phyloP scores from a whole-genome alignment of 2,329 filamentous ascomycete genomes.

The Beauveria bassiana region DNA sequence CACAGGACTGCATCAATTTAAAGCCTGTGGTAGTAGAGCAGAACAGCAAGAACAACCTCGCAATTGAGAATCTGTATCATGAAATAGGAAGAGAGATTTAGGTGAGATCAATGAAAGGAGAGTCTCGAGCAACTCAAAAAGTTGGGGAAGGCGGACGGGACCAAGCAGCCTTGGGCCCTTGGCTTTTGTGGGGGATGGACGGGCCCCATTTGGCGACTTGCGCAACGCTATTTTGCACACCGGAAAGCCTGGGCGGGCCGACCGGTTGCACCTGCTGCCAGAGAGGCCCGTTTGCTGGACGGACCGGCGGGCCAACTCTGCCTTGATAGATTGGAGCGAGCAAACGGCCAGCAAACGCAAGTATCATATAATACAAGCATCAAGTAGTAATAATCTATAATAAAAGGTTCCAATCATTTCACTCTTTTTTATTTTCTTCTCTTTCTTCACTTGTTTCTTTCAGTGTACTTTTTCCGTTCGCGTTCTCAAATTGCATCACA shows the following conservation, averaged over 20 bases:
- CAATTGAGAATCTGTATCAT: not conserved
- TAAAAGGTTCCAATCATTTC: too few relatives aligned
- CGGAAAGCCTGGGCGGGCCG: constrained; percentile 7
- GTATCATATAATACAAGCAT: not conserved
- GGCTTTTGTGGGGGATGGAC: not conserved
- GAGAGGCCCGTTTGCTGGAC: not conserved
- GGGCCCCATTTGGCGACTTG: not conserved
- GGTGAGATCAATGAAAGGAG: not conserved
- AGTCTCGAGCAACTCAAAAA: not conserved
- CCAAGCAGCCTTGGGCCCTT: not conserved
- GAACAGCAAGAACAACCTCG: not conserved
- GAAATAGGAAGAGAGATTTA: too few relatives aligned
- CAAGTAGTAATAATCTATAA: too few relatives aligned
- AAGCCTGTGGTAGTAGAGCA: not conserved
- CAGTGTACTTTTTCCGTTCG: too few relatives aligned
- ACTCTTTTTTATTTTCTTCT: too few relatives aligned
- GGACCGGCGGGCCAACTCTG: constrained; percentile 8
- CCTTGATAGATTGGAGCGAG: not conserved
- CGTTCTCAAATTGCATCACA: too few relatives aligned
- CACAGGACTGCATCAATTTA: not conserved
- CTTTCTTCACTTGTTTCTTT: too few relatives aligned
- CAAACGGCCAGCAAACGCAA: not conserved
- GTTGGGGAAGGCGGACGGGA: not conserved
- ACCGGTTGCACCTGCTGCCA: not conserved
- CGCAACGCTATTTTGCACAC: not conserved